Base-by-base conservation (phyloP, 78 protist genomes). In the Neovahlkampfia damariscottae region DNA sequence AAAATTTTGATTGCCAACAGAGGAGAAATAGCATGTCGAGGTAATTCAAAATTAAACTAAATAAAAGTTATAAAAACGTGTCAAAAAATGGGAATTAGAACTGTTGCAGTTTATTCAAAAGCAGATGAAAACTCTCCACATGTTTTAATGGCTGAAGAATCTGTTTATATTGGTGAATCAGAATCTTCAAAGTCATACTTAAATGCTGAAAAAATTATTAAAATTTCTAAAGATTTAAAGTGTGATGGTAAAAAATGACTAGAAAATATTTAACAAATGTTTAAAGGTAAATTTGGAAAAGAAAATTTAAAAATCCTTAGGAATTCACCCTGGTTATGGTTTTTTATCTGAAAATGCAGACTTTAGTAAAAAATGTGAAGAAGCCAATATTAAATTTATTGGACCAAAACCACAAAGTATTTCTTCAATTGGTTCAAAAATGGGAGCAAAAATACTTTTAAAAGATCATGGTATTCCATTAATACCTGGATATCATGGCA, bases 21-120 rank as follows among this genome's bases (percentile, higher is more conserved):
- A 6, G 94, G 94, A 30, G 94, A 90, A 71, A 90, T 90, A 38
- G 93, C 94, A 19, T 90, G 94, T 76, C 82, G 94, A 31, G n/a
- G n/a, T n/a, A n/a, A n/a, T n/a, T n/a, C n/a, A n/a, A n/a, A n/a
- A n/a, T n/a, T n/a, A n/a, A n/a, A n/a, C n/a, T n/a, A n/a, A n/a
- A n/a, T n/a, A n/a, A n/a, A n/a, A n/a, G 90, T 90, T 9, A 90
- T 89, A 82, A 36, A 83, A 31, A 90, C 94, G 38, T 90, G 91
- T 0, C 74, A 79, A 74, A 40, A 58, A 38, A 35, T 84, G 38
- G 93, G 93, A 41, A 77, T 89, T 4, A 78, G 78, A 68, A 90
- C 93, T 0, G 94, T 90, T 5, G 94, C 93, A 29, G 94, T 90
- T 27, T 90, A 84, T 70, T 59, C 76, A 66, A 92, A 90, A 38